phyloP scores from a whole-genome alignment of 805 yeast species.

The Yarrowia osloensis region DNA sequence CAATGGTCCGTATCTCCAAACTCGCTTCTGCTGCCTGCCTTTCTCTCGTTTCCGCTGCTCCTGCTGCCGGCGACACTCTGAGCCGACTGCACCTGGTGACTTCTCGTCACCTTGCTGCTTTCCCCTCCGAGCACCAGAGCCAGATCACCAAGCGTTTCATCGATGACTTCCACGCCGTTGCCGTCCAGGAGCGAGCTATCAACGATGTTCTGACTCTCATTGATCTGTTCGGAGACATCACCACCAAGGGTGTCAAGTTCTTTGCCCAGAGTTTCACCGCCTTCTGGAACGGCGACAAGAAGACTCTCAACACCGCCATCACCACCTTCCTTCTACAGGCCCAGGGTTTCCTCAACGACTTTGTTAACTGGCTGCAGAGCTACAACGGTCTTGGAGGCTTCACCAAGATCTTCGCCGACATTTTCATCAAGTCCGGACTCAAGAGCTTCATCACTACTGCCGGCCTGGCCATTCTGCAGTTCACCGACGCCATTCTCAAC shows the following conservation, averaged over 20 bases:
- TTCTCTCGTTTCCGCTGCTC: background rate
- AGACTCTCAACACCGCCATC: background rate
- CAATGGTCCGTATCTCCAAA: conserved; percentile 3
- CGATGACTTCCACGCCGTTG: conserved; percentile 1
- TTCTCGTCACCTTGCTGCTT: background rate
- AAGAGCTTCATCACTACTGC: background rate
- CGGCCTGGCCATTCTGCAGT: background rate
- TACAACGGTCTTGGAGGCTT: conserved; percentile 6
- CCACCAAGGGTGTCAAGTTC: conserved; percentile 3
- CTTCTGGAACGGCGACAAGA: background rate
- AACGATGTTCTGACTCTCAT: background rate
- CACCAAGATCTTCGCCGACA: conserved; percentile 9
- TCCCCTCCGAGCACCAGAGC: background rate
- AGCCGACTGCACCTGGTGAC: background rate
- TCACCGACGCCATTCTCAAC: background rate
- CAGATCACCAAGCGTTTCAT: conserved; percentile 1
- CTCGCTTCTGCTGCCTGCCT: background rate
- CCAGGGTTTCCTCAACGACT: conserved; percentile 2
- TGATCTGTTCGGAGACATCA: background rate
- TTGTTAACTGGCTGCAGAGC: background rate
- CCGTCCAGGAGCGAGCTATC: background rate
- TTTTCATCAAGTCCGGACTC: background rate
- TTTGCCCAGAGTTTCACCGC: background rate
- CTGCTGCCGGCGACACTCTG: background rate
- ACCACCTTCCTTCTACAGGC: background rate